These are phyloP conservation scores for Aureobasidium subglaciale DNA, from an alignment of 2,329 filamentous ascomycete genomes.

Conservation along the genomic window DNA sequence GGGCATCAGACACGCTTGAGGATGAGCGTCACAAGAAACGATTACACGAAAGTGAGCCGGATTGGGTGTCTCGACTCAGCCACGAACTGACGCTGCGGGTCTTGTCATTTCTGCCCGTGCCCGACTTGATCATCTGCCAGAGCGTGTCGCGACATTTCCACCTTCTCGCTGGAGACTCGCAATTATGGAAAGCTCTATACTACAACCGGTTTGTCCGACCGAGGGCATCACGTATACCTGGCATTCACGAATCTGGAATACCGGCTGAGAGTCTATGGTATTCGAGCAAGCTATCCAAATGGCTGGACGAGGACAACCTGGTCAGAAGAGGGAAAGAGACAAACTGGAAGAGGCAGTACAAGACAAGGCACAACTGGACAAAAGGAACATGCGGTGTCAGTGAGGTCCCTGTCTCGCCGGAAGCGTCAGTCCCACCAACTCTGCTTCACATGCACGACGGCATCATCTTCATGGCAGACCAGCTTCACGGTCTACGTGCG, in stretches of 20 bases:
- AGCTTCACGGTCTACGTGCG: conserved; percentile 60
- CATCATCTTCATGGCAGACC: conserved; percentile 70
- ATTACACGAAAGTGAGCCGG: conserved; percentile 26
- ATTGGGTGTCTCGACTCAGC: conserved; percentile 67
- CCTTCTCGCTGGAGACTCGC: conserved; percentile 67
- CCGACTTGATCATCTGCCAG: conserved; percentile 58
- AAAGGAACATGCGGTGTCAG: conserved; percentile 72
- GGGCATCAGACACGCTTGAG: conserved; percentile 12
- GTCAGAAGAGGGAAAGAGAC: conserved; percentile 46
- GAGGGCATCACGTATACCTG: conserved; percentile 67
- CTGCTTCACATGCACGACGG: conserved; percentile 73
- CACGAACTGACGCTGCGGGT: conserved; percentile 85
- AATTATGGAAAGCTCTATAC: conserved; percentile 87
- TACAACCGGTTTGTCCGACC: conserved; percentile 81
- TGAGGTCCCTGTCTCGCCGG: conserved; percentile 59
- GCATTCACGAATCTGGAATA: conserved; percentile 44
- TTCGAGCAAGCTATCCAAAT: conserved; percentile 51
- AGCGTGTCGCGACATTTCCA: conserved; percentile 69
- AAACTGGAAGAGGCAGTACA: conserved; percentile 86
- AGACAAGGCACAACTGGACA: conserved; percentile 84
- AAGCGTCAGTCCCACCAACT: conserved; percentile 49
- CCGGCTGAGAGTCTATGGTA: conserved; percentile 39
- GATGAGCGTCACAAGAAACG: conserved; percentile 11
- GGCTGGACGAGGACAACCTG: conserved; percentile 54
- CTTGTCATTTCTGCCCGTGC: conserved; percentile 65